These are phyloP conservation scores for Macrocybe sp. DNA, from an alignment of 1,284 basidiomycete genomes.

Conservation along the genomic window DNA sequence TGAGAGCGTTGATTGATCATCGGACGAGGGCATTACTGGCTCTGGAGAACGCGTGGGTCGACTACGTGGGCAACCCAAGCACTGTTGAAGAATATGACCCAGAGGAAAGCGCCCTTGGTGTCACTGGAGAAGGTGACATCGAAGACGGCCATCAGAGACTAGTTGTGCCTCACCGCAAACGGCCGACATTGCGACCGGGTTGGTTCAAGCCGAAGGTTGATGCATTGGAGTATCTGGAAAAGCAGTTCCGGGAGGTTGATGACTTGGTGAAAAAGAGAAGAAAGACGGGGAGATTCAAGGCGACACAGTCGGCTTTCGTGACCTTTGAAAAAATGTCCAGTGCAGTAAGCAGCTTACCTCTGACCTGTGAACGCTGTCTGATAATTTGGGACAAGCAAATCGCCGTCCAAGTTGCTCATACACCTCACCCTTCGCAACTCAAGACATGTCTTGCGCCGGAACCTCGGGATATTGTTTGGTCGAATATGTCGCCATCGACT, in stretches of 20 bases:
- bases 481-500: constrained; percentile 71
- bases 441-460: constrained; percentile 83
- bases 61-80: constrained; percentile 92
- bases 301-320: constrained; percentile 88
- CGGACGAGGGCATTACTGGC: constrained; percentile 75
- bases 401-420: constrained; percentile 83
- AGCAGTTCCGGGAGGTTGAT: constrained; percentile 73
- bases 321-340: constrained; percentile 94
- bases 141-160: constrained; percentile 48
- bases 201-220: constrained; percentile 76
- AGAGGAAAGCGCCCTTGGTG: constrained; percentile 43
- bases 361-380: neutral
- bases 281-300: constrained; percentile 64
- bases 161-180: constrained; percentile 67
- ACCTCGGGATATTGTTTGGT: constrained; percentile 95
- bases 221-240: constrained; percentile 81
- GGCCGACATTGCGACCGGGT: constrained; percentile 65
- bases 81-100: constrained; percentile 70
- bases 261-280: constrained; percentile 71
- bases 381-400: constrained; percentile 60
- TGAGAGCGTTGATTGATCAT: constrained; percentile 71
- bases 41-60: constrained; percentile 83
- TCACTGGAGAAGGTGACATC: constrained; percentile 47
- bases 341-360: constrained; percentile 51
- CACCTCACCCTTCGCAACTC: constrained; percentile 61